These are phyloP conservation scores for Pichia inconspicua DNA, from an alignment of 1,139 yeast species.

Conservation along the genomic window DNA sequence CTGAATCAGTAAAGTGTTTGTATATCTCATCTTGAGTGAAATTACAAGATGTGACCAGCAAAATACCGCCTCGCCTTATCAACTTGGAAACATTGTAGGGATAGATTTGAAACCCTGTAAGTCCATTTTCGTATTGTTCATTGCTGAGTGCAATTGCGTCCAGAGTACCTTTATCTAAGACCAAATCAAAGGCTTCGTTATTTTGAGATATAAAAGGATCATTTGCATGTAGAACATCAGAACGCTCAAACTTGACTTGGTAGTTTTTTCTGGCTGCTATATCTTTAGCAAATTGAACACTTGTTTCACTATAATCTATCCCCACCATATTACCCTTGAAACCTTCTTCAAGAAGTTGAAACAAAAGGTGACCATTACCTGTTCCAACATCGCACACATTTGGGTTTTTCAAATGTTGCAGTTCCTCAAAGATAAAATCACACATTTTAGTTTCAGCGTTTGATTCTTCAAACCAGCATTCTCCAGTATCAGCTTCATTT, in stretches of 20 bases:
- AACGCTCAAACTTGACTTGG: slow-evolving; percentile 38
- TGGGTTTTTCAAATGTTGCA: slow-evolving; percentile 24
- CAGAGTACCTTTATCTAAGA: slow-evolving; percentile 88
- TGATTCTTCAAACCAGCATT: slow-evolving; percentile 91
- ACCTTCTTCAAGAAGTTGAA: slow-evolving; percentile 58
- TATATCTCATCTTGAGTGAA: slow-evolving; percentile 75
- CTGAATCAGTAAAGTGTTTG: slow-evolving; percentile 40
- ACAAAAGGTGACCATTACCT: slow-evolving; percentile 87
- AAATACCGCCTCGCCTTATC: slow-evolving; percentile 48
- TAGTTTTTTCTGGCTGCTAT: slow-evolving; percentile 42
- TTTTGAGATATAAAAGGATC: slow-evolving; percentile 23
- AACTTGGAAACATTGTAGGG: slow-evolving; percentile 50
- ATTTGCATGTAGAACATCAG: slow-evolving; percentile 35
- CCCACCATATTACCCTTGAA: slow-evolving; percentile 51
- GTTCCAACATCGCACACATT: slow-evolving; percentile 79
- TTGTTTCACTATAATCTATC: slow-evolving; percentile 75
- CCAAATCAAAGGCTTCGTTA: slow-evolving; percentile 51
- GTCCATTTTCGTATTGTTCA: slow-evolving; percentile 34
- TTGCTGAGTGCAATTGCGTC: slow-evolving; percentile 94
- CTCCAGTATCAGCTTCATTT: slow-evolving; percentile 82
- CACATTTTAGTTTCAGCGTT: slow-evolving; percentile 83
- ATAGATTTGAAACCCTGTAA: slow-evolving; percentile 55
- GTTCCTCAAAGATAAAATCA: slow-evolving; percentile 41
- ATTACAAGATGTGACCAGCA: slow-evolving; percentile 89
- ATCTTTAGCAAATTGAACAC: slow-evolving; percentile 62